phyloP scores from a whole-genome alignment of 2,329 filamentous ascomycete genomes.

The Rutstroemia sp. region DNA sequence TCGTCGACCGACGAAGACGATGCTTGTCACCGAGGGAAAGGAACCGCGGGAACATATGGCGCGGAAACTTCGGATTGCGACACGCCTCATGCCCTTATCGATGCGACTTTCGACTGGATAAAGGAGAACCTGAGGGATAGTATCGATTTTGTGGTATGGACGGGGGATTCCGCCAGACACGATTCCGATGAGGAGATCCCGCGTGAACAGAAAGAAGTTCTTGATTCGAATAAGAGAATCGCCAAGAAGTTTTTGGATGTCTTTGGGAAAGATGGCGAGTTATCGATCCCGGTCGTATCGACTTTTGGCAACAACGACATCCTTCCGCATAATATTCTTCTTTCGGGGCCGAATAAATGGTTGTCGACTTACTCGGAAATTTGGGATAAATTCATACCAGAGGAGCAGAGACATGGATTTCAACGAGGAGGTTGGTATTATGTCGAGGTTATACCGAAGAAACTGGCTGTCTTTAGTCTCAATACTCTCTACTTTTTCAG shows the following conservation, averaged over 20 bases:
- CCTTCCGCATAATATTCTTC: conserved; percentile 90
- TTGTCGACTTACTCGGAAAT: conserved; percentile 69
- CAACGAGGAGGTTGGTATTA: conserved; percentile 91
- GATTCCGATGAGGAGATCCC: conserved; percentile 80
- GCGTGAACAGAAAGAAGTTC: conserved; percentile 67
- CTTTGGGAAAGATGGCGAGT: conserved; percentile 53
- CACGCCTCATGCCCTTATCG: conserved; percentile 68
- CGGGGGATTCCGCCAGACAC: conserved; percentile 74
- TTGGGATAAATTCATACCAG: conserved; percentile 83
- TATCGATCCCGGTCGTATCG: conserved; percentile 74
- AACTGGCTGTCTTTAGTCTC: conserved; percentile 83
- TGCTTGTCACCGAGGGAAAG: conserved; percentile 73
- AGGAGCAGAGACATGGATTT: conserved; percentile 86
- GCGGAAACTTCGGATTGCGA: conserved; percentile 87
- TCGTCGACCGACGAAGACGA: conserved; percentile 59
- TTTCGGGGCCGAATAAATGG: conserved; percentile 79
- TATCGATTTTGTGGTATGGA: conserved; percentile 90
- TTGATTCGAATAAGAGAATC: conserved; percentile 67
- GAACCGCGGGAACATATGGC: conserved; percentile 73
- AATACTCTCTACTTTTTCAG: conserved; percentile 97
- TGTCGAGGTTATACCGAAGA: conserved; percentile 80
- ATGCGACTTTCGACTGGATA: conserved; percentile 89
- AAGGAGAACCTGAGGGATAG: conserved; percentile 65
- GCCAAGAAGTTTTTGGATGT: conserved; percentile 69
- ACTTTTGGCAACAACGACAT: conserved; percentile 98